A percentile compares a stretch with the other conserved stretches of the same genome.
Evolutionary conservation across 2,329 filamentous ascomycete genomes (phyloP).

Genomic region (Sordariomycetes sp.): DNA sequence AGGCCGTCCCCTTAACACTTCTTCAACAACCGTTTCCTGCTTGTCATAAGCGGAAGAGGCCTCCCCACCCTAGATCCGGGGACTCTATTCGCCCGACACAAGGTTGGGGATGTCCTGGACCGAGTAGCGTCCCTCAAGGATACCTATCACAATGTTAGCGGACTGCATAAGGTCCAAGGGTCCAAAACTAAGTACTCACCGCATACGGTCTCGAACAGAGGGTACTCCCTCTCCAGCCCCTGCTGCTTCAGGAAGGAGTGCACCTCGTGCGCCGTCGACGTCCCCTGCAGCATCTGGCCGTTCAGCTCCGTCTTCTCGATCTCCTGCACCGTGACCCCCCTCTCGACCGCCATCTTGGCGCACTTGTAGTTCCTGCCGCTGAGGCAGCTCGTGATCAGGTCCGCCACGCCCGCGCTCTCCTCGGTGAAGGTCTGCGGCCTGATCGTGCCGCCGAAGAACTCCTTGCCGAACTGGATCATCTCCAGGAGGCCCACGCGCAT

Average conservation of each 20-base stretch:
- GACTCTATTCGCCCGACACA: constrained; percentile 25
- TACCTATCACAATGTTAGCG: constrained; percentile 20
- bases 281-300: constrained; percentile 94
- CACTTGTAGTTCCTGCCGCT: constrained; percentile 92
- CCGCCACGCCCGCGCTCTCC: constrained; percentile 87
- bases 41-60: no score
- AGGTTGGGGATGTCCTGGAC: constrained; percentile 73
- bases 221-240: constrained; percentile 73
- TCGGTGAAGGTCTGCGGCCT: constrained; percentile 87
- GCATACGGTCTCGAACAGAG: constrained; percentile 83
- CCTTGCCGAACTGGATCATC: constrained; percentile 91
- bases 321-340: constrained; percentile 70
- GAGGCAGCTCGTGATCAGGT: constrained; percentile 88
- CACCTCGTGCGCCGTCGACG: constrained; percentile 82
- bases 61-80: no score
- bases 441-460: constrained; percentile 80
- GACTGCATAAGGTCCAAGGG: background rate
- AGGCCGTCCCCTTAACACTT: no score
- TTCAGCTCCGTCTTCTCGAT: constrained; percentile 86
- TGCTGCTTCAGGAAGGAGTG: constrained; percentile 76
- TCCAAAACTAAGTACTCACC: constrained; percentile 20
- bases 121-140: constrained; percentile 64
- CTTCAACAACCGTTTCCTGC: no score
- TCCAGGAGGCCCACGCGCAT: constrained; percentile 95
- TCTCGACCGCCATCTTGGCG: constrained; percentile 76